A percentile compares a stretch with the other conserved stretches of the same genome.
These are phyloP conservation scores for Colletotrichum filicis DNA, from an alignment of 2,329 filamentous ascomycete species.

Conservation along the genomic window DNA sequence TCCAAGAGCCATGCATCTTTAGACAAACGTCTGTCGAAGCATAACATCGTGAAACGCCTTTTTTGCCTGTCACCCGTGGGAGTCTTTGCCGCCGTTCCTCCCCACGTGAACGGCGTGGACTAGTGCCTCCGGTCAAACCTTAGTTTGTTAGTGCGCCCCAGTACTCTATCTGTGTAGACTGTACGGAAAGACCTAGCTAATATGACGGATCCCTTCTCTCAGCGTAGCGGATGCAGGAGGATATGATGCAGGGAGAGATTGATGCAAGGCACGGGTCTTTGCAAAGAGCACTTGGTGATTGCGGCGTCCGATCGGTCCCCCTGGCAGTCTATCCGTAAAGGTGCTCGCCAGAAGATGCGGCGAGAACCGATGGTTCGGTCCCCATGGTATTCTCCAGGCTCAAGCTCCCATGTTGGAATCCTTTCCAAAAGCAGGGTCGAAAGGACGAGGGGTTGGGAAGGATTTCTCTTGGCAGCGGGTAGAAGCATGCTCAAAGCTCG, in stretches of 20 bases:
- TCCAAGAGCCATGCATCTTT: constrained; percentile 28
- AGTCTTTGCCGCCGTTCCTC: constrained; percentile 7
- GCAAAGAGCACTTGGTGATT: not conserved
- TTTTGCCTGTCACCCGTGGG: constrained; percentile 22
- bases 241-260: not conserved
- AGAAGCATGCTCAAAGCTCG: not conserved
- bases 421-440: not conserved
- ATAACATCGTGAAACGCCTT: constrained; percentile 32
- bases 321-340: not conserved
- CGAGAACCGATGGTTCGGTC: not conserved
- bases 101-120: constrained; percentile 28
- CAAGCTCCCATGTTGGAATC: constrained; percentile 3
- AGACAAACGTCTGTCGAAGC: constrained; percentile 13
- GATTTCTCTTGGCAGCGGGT: constrained; percentile 9
- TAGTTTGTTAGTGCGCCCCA: constrained; percentile 11
- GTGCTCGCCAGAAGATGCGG: not conserved
- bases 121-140: constrained; percentile 30
- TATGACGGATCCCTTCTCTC: not conserved
- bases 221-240: not conserved
- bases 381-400: not conserved
- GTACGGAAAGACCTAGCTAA: not conserved
- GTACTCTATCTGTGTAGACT: constrained; percentile 1
- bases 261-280: constrained; percentile 7
- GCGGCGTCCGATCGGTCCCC: constrained; percentile 10
- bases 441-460: not conserved